A percentile compares a stretch with the other conserved stretches of the same genome.
phyloP scores from a whole-genome alignment of 2,329 filamentous ascomycete genomes.

The Cercospora sp. region DNA sequence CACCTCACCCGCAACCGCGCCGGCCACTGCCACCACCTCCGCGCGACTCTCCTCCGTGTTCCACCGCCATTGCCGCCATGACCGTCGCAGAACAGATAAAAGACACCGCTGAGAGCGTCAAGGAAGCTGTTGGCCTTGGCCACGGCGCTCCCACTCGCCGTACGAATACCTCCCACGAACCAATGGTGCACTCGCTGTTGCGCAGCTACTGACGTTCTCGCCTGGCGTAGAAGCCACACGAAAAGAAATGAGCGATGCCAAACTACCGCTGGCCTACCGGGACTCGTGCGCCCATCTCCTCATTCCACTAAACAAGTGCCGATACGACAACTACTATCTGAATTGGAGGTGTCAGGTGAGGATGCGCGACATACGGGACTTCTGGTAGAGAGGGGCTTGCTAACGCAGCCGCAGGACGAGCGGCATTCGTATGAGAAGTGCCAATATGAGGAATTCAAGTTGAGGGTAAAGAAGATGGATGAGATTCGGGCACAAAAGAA shows the following conservation, averaged over 20 bases:
- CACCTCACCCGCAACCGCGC: slow-evolving; percentile 6
- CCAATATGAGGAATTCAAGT: slow-evolving; percentile 99
- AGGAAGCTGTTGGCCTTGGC: slow-evolving; percentile 50
- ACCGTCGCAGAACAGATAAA: slow-evolving; percentile 41
- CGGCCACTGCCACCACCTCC: slow-evolving; percentile 2
- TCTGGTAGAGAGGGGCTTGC: not conserved
- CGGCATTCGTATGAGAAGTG: slow-evolving; percentile 98
- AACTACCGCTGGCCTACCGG: slow-evolving; percentile 84
- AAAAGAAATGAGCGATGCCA: slow-evolving; percentile 91
- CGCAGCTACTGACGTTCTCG: slow-evolving; percentile 17
- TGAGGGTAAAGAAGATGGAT: slow-evolving; percentile 97
- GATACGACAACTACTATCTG: slow-evolving; percentile 85
- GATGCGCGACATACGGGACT: slow-evolving; percentile 40
- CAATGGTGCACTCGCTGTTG: slow-evolving; percentile 16
- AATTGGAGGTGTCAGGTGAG: slow-evolving; percentile 96
- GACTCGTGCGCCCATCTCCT: slow-evolving; percentile 94
- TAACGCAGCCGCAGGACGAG: slow-evolving; percentile 67
- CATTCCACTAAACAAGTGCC: slow-evolving; percentile 94
- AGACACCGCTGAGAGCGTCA: slow-evolving; percentile 38
- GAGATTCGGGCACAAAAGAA: slow-evolving; percentile 85
- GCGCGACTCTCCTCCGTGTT: not conserved
- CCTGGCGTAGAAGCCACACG: slow-evolving; percentile 67
- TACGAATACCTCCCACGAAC: slow-evolving; percentile 31
- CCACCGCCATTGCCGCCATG: slow-evolving; percentile 27
- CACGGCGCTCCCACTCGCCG: slow-evolving; percentile 40